A percentile compares a stretch with the other conserved stretches of the same genome.
Conservation (phyloP, 176 grass and related monocot genomes). For the Tuctoria greenei region DNA sequence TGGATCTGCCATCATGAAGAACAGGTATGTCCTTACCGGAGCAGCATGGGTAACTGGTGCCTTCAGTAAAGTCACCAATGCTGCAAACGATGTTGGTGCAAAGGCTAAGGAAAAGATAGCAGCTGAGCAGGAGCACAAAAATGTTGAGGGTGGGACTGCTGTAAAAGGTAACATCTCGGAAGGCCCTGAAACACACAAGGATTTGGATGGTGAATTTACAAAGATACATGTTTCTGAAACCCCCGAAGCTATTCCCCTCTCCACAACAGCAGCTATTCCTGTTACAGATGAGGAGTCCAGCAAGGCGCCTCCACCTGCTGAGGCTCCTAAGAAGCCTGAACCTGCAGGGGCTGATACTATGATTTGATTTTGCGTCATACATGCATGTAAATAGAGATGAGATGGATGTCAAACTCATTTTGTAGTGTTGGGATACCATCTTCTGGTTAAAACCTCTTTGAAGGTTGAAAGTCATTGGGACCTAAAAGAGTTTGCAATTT, state of each 20-base stretch:
- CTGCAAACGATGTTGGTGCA: constrained; percentile 38
- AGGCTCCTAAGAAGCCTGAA: constrained; percentile 52
- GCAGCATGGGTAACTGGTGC: constrained; percentile 85
- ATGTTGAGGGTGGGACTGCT: constrained; percentile 21
- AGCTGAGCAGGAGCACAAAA: constrained; percentile 47
- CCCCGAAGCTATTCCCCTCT: constrained; percentile 45
- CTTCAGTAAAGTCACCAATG: constrained; percentile 59
- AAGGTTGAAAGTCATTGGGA: constrained; percentile 33
- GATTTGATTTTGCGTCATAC: constrained; percentile 30
- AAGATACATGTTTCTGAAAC: constrained; percentile 52
- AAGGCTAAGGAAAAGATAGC: constrained; percentile 65
- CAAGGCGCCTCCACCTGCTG: constrained; percentile 22
- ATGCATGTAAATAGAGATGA: constrained; percentile 62
- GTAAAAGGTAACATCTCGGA: constrained; percentile 35
- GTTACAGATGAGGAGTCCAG: constrained; percentile 39
- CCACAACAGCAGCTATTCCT: constrained; percentile 20
- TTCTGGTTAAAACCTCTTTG: constrained; percentile 24
- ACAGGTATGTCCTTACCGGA: constrained; percentile 73
- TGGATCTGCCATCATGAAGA: constrained; percentile 86
- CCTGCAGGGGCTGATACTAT: constrained; percentile 60
- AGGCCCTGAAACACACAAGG: neutral
- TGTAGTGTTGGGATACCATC: constrained; percentile 27
- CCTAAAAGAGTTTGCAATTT: constrained; percentile 30
- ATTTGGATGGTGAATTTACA: constrained; percentile 34
- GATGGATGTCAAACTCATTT: constrained; percentile 22